Conservation (phyloP, 108 stramenopile genomes). For the Cyclostephanos tholiformis region DNA sequence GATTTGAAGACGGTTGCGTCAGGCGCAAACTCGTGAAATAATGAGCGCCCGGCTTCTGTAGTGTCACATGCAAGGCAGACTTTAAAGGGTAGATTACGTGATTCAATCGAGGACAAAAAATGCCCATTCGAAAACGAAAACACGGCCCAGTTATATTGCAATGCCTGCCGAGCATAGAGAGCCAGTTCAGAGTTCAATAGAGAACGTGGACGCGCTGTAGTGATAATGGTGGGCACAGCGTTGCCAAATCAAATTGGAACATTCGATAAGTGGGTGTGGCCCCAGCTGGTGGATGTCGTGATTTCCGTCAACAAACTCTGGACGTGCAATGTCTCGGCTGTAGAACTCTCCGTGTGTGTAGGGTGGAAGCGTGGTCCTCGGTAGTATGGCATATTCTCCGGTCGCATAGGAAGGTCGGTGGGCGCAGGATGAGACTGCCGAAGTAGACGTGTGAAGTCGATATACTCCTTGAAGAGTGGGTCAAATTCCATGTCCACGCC, state of each 20-base stretch:
- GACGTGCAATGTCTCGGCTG: too few species aligned
- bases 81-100: neutral
- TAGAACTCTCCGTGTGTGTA: neutral
- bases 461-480: too few species aligned
- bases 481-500: too few species aligned
- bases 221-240: neutral
- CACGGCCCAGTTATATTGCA: neutral
- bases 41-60: too few species aligned
- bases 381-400: slow-evolving; percentile 7
- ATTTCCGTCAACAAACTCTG: too few species aligned
- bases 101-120: neutral
- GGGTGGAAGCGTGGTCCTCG: neutral
- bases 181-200: neutral
- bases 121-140: too few species aligned
- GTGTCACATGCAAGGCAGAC: slow-evolving; percentile 3
- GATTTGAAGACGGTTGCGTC: too few species aligned
- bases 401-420: too few species aligned
- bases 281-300: too few species aligned
- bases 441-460: too few species aligned
- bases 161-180: neutral
- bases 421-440: too few species aligned
- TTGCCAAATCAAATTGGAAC: neutral
- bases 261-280: neutral
- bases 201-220: neutral
- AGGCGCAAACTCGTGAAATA: too few species aligned